A percentile compares a stretch with the other conserved stretches of the same genome.
Evolutionary conservation across 306 rosid genomes (phyloP).

Genomic region (Psophocarpus tetragonolobus): DNA sequence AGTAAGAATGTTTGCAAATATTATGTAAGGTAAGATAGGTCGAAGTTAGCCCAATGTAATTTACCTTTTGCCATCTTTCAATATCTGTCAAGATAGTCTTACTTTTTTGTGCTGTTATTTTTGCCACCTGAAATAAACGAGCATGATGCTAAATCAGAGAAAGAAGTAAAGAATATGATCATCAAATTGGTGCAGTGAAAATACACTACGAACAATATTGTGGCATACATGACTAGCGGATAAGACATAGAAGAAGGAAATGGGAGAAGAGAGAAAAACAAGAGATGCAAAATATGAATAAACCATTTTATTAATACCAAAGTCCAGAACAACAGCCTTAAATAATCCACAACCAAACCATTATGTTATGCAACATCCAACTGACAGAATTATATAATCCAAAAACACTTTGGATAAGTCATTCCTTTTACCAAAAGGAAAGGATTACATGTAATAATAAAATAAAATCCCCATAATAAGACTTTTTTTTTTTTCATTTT

Average conservation of each 20-base stretch:
- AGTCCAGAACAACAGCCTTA: background rate
- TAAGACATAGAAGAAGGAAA: constrained; percentile 13
- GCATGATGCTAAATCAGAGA: constrained; percentile 18
- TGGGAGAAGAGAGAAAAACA: background rate
- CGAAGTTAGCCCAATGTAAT: background rate
- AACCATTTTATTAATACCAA: background rate
- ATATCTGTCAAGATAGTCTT: constrained; percentile 87
- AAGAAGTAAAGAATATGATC: background rate
- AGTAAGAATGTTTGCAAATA: constrained; percentile 26
- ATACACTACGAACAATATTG: background rate
- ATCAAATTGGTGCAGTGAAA: constrained; percentile 13
- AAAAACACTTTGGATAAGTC: constrained; percentile 20
- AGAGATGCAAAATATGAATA: background rate
- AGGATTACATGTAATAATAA: background rate
- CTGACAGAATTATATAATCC: constrained; percentile 11
- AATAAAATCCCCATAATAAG: constrained; percentile 15
- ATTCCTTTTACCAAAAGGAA: background rate
- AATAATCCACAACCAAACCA: constrained; percentile 3
- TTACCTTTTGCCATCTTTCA: constrained; percentile 99
- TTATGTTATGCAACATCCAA: constrained; percentile 4
- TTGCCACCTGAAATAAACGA: constrained; percentile 75
- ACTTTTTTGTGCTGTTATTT: constrained; percentile 88
- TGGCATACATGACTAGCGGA: background rate
- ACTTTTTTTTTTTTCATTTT: background rate
- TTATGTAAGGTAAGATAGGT: background rate